phyloP scores from a whole-genome alignment of 2,329 filamentous ascomycete genomes.

The Exophiala spinifera region DNA sequence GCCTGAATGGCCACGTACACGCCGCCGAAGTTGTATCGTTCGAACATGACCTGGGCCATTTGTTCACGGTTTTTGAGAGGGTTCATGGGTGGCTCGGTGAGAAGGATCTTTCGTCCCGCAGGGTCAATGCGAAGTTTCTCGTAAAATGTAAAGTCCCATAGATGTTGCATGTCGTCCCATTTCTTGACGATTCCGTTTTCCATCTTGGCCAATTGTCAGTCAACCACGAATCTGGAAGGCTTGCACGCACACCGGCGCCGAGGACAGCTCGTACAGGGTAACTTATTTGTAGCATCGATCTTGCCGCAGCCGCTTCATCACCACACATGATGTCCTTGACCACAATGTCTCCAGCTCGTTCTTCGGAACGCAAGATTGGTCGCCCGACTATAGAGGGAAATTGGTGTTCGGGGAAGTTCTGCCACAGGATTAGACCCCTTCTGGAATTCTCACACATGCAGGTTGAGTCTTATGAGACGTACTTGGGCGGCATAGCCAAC shows the following conservation, averaged over 20 bases:
- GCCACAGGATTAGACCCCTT: neutral
- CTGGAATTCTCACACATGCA: neutral
- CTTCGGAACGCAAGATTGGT: slow-evolving; percentile 94
- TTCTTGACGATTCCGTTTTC: slow-evolving; percentile 99
- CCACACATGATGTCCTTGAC: slow-evolving; percentile 99
- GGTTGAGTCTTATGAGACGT: slow-evolving; percentile 31
- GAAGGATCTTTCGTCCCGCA: slow-evolving; percentile 88
- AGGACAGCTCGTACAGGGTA: slow-evolving; percentile 65
- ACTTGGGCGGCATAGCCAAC: slow-evolving; percentile 95
- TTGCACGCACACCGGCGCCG: neutral
- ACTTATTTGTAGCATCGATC: slow-evolving; percentile 96
- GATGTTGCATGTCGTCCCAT: slow-evolving; percentile 99
- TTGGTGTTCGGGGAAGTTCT: slow-evolving; percentile 99
- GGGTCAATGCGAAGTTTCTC: slow-evolving; percentile 96
- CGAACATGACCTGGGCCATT: slow-evolving; percentile 99
- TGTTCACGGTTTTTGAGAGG: slow-evolving; percentile 93
- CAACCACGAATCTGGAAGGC: too few species aligned
- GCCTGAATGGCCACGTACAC: slow-evolving; percentile 98
- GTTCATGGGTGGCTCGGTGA: slow-evolving; percentile 98
- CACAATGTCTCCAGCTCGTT: slow-evolving; percentile 69
- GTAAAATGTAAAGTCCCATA: slow-evolving; percentile 98
- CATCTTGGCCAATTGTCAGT: slow-evolving; percentile 57
- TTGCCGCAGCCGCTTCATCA: slow-evolving; percentile 91
- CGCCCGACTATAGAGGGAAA: slow-evolving; percentile 97
- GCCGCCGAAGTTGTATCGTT: slow-evolving; percentile 90